Percentiles rank a stretch among this genome's conserved stretches.
Conservation (phyloP, 306 rosid genomes). For the Oxytropis ochrocephala region DNA sequence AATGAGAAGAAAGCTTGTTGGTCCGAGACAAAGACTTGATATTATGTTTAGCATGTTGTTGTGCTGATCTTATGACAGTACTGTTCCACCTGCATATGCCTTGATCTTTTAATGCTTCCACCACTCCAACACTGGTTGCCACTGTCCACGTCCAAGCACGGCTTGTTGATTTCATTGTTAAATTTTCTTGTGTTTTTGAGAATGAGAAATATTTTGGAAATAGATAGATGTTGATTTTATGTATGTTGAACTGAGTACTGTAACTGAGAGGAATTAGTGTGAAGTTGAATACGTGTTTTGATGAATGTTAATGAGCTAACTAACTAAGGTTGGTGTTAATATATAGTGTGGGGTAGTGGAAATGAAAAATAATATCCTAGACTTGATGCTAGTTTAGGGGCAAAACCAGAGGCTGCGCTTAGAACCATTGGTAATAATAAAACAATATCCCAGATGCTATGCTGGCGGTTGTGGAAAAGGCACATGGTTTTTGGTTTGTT, state of each 20-base stretch:
- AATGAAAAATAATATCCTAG: background rate
- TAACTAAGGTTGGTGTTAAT: background rate
- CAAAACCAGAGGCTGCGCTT: constrained; percentile 6
- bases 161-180: constrained; percentile 15
- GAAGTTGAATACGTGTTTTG: background rate
- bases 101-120: constrained; percentile 47
- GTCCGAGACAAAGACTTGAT: constrained; percentile 27
- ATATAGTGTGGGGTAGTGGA: background rate
- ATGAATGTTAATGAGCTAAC: background rate
- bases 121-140: constrained; percentile 31
- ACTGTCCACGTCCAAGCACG: constrained; percentile 28
- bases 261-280: background rate
- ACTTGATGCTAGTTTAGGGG: background rate
- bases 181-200: no score
- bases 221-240: background rate
- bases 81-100: constrained; percentile 51
- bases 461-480: background rate
- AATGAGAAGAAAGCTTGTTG: constrained; percentile 30
- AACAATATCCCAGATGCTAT: no score
- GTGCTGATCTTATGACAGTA: constrained; percentile 30
- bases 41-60: constrained; percentile 34
- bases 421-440: no score
- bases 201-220: no score
- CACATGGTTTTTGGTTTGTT: constrained; percentile 20
- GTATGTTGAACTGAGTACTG: background rate